Evolutionary conservation across 2,329 filamentous ascomycete species (phyloP), one percentile per base, ranked within the genome.

Genomic region (Fonsecaea pedrosoi): DNA sequence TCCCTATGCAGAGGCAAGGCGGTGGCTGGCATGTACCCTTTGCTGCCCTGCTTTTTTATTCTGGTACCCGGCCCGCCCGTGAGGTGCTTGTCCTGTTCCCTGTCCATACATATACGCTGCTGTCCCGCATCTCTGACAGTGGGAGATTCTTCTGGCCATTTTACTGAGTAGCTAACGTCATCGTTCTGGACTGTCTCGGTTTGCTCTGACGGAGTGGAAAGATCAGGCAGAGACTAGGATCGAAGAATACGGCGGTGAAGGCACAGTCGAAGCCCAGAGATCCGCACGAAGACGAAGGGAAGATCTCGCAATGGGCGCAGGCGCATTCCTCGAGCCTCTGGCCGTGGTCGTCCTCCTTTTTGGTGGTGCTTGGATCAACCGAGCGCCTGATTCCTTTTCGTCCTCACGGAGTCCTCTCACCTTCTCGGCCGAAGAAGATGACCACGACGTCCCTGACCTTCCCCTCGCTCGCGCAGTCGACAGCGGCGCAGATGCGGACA

Each of bases 281-380:
- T 9, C 32, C 8, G 35, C 13, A 18, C 38, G 8, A 9, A 18
- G 18, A 50, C 25, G 54, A 10, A 21, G 18, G 30, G 13, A 38
- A 37, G 25, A 8, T 25, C 18, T 58, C 56, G 45, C 48, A 10
- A 86, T 86, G 84, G 86, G 85, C 40, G 79, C 81, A 54, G 86
- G 86, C 53, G 84, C 84, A 15, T 79, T 88, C 67, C 77, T 88
- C 62, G 87, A 90, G 72, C 87, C 87, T n/a, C 77, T 88, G 13
- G 81, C 87, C 2, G 87, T 90, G 37, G 78, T 89, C 60, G 80
- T 82, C 25, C 80, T 90, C 30, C 82, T 90, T 13, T 83, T 87
- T 65, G 84, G 85, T 64, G 87, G 87, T 32, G 87, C 87, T 15
- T 86, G 85, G 81, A 82, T 89, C 71, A 89, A 90, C 74, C 82